A percentile compares a stretch with the other conserved stretches of the same genome.
Conservation (phyloP, 257 asterid species). For the Euphrasia confusa region DNA sequence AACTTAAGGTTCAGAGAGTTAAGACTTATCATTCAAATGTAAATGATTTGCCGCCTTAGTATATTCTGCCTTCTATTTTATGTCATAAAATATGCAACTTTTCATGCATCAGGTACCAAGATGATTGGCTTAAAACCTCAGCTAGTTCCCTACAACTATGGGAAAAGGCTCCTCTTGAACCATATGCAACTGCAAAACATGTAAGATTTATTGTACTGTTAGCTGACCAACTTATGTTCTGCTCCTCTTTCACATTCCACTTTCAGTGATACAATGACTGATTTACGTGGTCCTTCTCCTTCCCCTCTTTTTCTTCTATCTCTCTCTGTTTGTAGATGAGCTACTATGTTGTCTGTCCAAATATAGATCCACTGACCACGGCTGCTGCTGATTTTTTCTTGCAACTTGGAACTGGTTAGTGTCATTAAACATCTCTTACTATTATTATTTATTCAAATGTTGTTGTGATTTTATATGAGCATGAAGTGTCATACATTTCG, state of each 20-base stretch:
- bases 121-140: slow-evolving; percentile 97
- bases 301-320: slow-evolving; percentile 22
- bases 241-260: not conserved
- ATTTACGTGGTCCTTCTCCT: not conserved
- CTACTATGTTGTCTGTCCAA: slow-evolving; percentile 94
- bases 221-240: slow-evolving; percentile 10
- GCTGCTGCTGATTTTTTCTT: slow-evolving; percentile 96
- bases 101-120: slow-evolving; percentile 74
- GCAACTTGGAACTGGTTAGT: slow-evolving; percentile 98
- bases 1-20: slow-evolving; percentile 13
- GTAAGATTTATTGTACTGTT: slow-evolving; percentile 39
- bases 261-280: not conserved
- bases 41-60: too few species aligned
- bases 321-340: slow-evolving; percentile 53
- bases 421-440: slow-evolving; percentile 1
- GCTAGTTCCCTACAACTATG: slow-evolving; percentile 78
- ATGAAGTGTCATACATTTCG: slow-evolving; percentile 12
- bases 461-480: slow-evolving; percentile 13
- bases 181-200: slow-evolving; percentile 87
- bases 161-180: slow-evolving; percentile 99
- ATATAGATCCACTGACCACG: slow-evolving; percentile 81
- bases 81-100: slow-evolving; percentile 21
- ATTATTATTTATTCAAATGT: slow-evolving; percentile 15
- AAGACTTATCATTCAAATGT: not conserved
- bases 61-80: slow-evolving; percentile 13